Conservation (phyloP, 1,284 basidiomycete species). For the Rugosomyces carneus region DNA sequence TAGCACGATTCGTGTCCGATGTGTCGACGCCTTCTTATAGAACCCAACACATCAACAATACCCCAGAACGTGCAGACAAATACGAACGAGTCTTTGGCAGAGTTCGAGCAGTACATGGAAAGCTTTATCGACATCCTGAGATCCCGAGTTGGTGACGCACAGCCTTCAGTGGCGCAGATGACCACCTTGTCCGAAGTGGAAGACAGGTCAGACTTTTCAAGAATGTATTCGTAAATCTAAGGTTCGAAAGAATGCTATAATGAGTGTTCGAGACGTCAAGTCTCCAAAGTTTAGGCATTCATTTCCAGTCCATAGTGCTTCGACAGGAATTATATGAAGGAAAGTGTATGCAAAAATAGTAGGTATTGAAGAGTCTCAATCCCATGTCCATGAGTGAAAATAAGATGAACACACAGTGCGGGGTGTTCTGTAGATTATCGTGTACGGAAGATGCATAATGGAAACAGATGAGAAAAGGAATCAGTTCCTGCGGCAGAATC, state of each 20-base stretch:
- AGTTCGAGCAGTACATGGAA: slow-evolving; percentile 11
- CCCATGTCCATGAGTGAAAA: slow-evolving; percentile 1
- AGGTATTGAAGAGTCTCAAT: not conserved
- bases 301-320: slow-evolving; percentile 7
- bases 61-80: slow-evolving; percentile 1
- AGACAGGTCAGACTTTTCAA: slow-evolving; percentile 28
- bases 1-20: slow-evolving; percentile 60
- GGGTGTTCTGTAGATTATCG: slow-evolving; percentile 3
- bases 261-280: slow-evolving; percentile 8
- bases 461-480: slow-evolving; percentile 4
- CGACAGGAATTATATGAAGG: not conserved
- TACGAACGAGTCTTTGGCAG: slow-evolving; percentile 1
- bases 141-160: not conserved
- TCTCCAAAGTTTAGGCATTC: slow-evolving; percentile 9
- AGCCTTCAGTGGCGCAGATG: not conserved
- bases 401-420: not conserved
- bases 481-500: slow-evolving; percentile 72
- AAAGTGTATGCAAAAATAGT: slow-evolving; percentile 9
- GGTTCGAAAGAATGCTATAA: slow-evolving; percentile 1
- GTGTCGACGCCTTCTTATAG: slow-evolving; percentile 45
- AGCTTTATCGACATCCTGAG: slow-evolving; percentile 8
- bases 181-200: slow-evolving; percentile 4
- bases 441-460: slow-evolving; percentile 11
- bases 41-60: slow-evolving; percentile 14
- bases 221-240: slow-evolving; percentile 48